A percentile compares a stretch with the other conserved stretches of the same genome.
These are phyloP conservation scores for Ophiostoma ulmi DNA, from an alignment of 2,329 filamentous ascomycete genomes.

Conservation along the genomic window DNA sequence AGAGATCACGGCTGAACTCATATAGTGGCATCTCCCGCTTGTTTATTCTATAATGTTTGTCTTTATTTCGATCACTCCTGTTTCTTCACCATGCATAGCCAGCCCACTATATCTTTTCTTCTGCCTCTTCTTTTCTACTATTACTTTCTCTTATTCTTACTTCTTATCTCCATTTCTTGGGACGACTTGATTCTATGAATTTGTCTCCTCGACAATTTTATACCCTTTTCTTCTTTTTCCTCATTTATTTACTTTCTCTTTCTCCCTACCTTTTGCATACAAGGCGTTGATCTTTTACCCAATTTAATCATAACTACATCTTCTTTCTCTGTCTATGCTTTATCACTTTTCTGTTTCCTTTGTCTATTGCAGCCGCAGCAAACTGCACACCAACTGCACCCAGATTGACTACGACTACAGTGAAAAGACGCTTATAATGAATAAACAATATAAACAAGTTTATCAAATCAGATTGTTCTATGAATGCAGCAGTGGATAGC, in stretches of 20 bases:
- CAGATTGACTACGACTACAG: conserved; percentile 12
- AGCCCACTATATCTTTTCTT: neutral
- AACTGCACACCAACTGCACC: conserved; percentile 13
- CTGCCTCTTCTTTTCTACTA: neutral
- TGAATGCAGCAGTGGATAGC: neutral
- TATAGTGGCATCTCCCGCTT: conserved; percentile 20
- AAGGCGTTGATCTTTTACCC: neutral
- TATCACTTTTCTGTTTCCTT: neutral
- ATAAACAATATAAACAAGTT: neutral
- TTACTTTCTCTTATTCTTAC: neutral
- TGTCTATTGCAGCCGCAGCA: conserved; percentile 13
- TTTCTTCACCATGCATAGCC: neutral
- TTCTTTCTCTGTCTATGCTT: conserved; percentile 7
- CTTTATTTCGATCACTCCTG: neutral
- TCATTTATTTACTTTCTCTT: neutral
- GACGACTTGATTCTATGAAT: neutral
- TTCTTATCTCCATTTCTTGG: no score
- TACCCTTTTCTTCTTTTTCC: conserved; percentile 1
- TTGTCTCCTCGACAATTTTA: conserved; percentile 9
- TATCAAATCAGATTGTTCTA: neutral
- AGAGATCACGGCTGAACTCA: conserved; percentile 67
- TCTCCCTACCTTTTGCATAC: neutral
- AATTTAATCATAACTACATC: neutral
- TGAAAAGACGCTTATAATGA: conserved; percentile 6
- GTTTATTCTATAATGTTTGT: neutral